A percentile compares a stretch with the other conserved stretches of the same genome.
These are phyloP conservation scores for Suillus decipiens DNA, from an alignment of 768 basidiomycete genomes.

Conservation along the genomic window DNA sequence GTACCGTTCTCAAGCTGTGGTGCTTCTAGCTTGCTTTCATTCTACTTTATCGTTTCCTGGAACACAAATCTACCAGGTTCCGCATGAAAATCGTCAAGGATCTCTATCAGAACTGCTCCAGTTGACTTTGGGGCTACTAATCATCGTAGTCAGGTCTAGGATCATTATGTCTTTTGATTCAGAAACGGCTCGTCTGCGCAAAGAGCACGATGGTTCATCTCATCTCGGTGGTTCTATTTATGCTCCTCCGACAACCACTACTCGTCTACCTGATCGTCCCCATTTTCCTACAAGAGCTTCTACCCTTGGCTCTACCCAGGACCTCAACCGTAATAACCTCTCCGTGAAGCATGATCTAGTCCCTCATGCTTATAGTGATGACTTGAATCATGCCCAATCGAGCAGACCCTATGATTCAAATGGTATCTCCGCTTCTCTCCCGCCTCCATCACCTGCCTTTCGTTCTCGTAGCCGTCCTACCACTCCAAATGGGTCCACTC, in stretches of 20 bases:
- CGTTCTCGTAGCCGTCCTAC: constrained; percentile 59
- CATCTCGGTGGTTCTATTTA: constrained; percentile 31
- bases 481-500: constrained; percentile 54
- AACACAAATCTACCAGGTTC: constrained; percentile 14
- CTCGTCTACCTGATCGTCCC: constrained; percentile 52
- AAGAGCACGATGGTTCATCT: constrained; percentile 19
- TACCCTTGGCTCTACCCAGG: constrained; percentile 54
- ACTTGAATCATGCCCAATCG: constrained; percentile 55
- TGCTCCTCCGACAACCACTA: constrained; percentile 36
- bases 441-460: constrained; percentile 48
- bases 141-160: constrained; percentile 8
- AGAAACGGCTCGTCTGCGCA: constrained; percentile 31
- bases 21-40: not conserved
- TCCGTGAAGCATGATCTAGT: constrained; percentile 32
- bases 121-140: constrained; percentile 15
- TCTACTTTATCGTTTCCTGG: constrained; percentile 10
- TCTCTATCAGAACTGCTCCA: constrained; percentile 15
- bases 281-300: constrained; percentile 64
- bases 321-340: constrained; percentile 52
- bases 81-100: constrained; percentile 19
- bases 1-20: constrained; percentile 8
- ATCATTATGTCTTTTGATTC: constrained; percentile 32
- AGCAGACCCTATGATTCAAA: constrained; percentile 17
- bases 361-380: constrained; percentile 64
- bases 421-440: constrained; percentile 31